Conservation (phyloP, 768 basidiomycete genomes). For the Pisolithus orientalis region DNA sequence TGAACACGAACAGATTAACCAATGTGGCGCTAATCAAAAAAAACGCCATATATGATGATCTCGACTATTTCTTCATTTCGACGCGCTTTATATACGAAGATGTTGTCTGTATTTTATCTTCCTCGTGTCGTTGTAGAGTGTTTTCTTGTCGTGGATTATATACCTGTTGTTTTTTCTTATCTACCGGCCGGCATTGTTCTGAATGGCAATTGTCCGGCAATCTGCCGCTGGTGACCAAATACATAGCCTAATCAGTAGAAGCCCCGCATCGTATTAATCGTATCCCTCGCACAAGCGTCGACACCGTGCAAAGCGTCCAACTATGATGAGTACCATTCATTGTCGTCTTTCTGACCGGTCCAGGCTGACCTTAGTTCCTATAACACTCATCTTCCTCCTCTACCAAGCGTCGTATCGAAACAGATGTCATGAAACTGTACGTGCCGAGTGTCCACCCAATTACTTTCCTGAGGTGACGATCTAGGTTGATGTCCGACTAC, state of each 20-base stretch:
- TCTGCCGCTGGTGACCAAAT: background rate
- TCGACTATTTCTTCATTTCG: background rate
- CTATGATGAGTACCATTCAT: constrained; percentile 54
- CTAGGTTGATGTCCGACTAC: constrained; percentile 96
- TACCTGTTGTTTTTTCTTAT: background rate
- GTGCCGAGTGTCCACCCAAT: constrained; percentile 14
- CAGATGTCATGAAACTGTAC: constrained; percentile 99
- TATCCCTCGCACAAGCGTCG: constrained; percentile 11
- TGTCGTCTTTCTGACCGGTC: constrained; percentile 7
- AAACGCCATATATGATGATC: no score
- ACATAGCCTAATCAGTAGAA: background rate
- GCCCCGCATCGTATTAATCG: background rate
- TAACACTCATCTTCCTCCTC: constrained; percentile 74
- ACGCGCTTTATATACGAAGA: background rate
- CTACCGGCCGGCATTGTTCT: constrained; percentile 7
- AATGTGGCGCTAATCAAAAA: background rate
- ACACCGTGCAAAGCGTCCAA: constrained; percentile 9
- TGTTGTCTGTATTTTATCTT: background rate
- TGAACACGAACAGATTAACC: constrained; percentile 8
- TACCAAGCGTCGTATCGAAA: constrained; percentile 93
- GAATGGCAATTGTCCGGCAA: constrained; percentile 17
- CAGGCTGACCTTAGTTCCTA: constrained; percentile 23
- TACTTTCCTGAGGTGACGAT: constrained; percentile 7
- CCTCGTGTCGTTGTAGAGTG: background rate
- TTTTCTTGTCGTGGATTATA: background rate